Evolutionary conservation across 2,329 filamentous ascomycete species (phyloP).

Genomic region (Shiraia sp.): DNA sequence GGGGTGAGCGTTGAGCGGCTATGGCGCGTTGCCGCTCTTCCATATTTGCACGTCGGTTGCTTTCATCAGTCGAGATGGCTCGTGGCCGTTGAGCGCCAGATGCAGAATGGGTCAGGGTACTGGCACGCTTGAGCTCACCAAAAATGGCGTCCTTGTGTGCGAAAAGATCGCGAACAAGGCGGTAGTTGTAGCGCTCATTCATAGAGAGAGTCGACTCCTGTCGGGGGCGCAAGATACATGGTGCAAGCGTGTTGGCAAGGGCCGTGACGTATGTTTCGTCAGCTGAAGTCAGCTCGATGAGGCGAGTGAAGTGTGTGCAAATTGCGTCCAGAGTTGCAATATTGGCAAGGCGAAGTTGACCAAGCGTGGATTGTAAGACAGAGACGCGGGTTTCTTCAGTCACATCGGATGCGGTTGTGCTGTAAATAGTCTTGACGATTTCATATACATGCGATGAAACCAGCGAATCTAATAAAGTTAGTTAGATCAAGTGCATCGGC

Average conservation of each 20-base stretch:
- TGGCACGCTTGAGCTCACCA: slow-evolving; percentile 90
- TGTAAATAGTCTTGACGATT: slow-evolving; percentile 97
- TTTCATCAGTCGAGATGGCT: slow-evolving; percentile 93
- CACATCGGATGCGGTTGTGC: slow-evolving; percentile 69
- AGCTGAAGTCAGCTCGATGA: slow-evolving; percentile 95
- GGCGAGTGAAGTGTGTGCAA: slow-evolving; percentile 95
- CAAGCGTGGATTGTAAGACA: slow-evolving; percentile 92
- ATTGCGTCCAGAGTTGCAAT: slow-evolving; percentile 98
- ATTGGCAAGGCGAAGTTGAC: slow-evolving; percentile 91
- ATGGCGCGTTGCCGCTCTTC: slow-evolving; percentile 88
- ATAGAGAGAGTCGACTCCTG: slow-evolving; percentile 88
- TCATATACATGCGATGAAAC: slow-evolving; percentile 98
- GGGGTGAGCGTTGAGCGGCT: slow-evolving; percentile 63
- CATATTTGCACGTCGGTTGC: slow-evolving; percentile 89
- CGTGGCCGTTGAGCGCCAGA: slow-evolving; percentile 69
- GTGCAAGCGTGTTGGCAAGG: slow-evolving; percentile 75
- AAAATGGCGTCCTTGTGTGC: slow-evolving; percentile 95
- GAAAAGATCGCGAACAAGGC: slow-evolving; percentile 89
- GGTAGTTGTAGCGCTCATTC: slow-evolving; percentile 91
- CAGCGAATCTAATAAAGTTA: slow-evolving; percentile 73
- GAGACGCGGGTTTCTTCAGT: slow-evolving; percentile 78
- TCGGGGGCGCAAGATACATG: slow-evolving; percentile 86
- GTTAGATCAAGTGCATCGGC: slow-evolving; percentile 6
- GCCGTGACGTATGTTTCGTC: slow-evolving; percentile 81
- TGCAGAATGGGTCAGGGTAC: slow-evolving; percentile 65